Base-by-base conservation (phyloP, 305 asterid species). In the Fraxinus paxiana region DNA sequence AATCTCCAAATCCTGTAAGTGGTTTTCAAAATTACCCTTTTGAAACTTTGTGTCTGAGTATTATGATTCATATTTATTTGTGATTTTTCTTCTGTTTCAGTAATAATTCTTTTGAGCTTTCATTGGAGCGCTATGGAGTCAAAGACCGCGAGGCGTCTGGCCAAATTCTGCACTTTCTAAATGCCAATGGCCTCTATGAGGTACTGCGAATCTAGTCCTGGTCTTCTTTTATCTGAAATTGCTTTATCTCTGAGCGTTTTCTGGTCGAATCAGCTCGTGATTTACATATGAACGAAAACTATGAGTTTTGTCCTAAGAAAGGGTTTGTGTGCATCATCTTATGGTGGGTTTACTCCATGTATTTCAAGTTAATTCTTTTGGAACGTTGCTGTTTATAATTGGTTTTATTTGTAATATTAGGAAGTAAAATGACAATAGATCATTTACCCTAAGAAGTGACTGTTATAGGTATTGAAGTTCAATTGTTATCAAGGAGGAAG, bases 51-150 rank as follows among this genome's bases (percentile, higher is more conserved):
- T 22, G 2, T 20, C 1, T 48, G 31, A 6, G 46, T 54, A 41
- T 43, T 54, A 48, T 48, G 59, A 13, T 46, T 46, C 56, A 46
- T 46, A 48, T 54, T 24, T 80, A 56, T 8, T 63, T 48, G 5
- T 71, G 37, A 13, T 74, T 12, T 20, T 35, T 31, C 1, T 74
- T 71, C 43, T 77, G 26, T 88, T 79, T 70, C 90, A 94, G 98
- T 82, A 88, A 88, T 70, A 92, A 87, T 73, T 82, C 90, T 2
- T 91, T 95, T 46, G 92, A 88, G 54, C 81, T 93, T 79, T 80
- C 98, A 3, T 73, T 93, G 83, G 92, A 91, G 46, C 15, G 84
- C 79, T 95, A 90, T n/a, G 97, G 98, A 74, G 83, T 93, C 83
- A 88, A 81, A 59, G 88, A 93, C 87, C 83, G 24, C 70, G 89